These are phyloP conservation scores for Chernovozyma aurita DNA, from an alignment of 1,139 yeast genomes.

Conservation along the genomic window DNA sequence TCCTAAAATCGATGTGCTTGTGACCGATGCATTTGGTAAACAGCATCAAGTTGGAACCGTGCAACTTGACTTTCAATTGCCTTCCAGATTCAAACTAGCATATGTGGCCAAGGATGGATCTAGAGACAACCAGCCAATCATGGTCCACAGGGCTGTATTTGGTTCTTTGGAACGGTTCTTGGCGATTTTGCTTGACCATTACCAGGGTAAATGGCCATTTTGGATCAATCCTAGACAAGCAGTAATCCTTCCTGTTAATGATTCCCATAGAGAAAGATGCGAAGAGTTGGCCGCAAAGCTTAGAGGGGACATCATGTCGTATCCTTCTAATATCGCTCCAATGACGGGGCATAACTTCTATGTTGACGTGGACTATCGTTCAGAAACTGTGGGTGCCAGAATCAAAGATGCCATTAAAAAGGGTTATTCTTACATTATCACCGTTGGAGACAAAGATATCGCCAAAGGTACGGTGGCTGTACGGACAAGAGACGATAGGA, in stretches of 20 bases:
- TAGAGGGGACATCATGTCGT: slow-evolving; percentile 43
- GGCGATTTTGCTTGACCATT: slow-evolving; percentile 88
- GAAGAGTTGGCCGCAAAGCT: slow-evolving; percentile 40
- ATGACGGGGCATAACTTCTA: slow-evolving; percentile 61
- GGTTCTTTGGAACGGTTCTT: slow-evolving; percentile 92
- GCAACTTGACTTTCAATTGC: slow-evolving; percentile 93
- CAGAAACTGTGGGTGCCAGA: slow-evolving; percentile 76
- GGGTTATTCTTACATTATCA: slow-evolving; percentile 74
- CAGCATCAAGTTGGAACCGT: slow-evolving; percentile 94
- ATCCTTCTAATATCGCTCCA: slow-evolving; percentile 35
- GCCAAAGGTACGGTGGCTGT: slow-evolving; percentile 58
- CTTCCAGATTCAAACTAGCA: slow-evolving; percentile 72
- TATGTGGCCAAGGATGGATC: slow-evolving; percentile 52
- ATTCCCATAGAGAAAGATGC: slow-evolving; percentile 52
- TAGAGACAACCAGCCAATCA: slow-evolving; percentile 66
- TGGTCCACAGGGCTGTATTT: slow-evolving; percentile 92
- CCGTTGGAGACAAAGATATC: slow-evolving; percentile 86
- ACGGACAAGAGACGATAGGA: slow-evolving; percentile 56
- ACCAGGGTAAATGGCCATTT: slow-evolving; percentile 95
- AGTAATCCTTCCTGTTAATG: slow-evolving; percentile 74
- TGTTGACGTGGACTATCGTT: slow-evolving; percentile 71
- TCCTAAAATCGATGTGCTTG: slow-evolving; percentile 85
- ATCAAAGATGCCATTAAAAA: slow-evolving; percentile 72
- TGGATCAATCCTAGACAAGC: slow-evolving; percentile 98
- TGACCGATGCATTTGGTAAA: slow-evolving; percentile 78